These are phyloP conservation scores for Coffea canephora DNA, from an alignment of 257 asterid genomes.

Conservation along the genomic window DNA sequence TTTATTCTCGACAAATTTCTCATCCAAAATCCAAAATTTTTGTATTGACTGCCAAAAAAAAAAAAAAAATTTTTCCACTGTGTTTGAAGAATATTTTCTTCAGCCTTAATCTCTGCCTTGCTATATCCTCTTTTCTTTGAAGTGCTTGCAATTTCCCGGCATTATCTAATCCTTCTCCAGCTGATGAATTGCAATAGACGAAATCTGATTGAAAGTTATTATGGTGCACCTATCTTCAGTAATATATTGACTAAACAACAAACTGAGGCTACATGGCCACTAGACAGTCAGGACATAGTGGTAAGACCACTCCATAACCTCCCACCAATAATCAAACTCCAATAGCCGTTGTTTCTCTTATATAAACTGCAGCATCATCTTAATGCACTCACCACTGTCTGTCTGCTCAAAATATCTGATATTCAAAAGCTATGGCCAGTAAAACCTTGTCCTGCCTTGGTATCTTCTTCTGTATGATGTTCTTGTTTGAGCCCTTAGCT, in stretches of 20 bases:
- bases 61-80: neutral
- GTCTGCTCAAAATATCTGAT: neutral
- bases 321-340: conserved; percentile 31
- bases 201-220: conserved; percentile 27
- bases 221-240: conserved; percentile 19
- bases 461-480: conserved; percentile 18
- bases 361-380: conserved; percentile 40
- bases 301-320: conserved; percentile 44
- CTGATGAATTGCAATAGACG: neutral
- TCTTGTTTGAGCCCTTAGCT: conserved; percentile 13
- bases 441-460: conserved; percentile 11
- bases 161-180: no score
- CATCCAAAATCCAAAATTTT: neutral
- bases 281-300: conserved; percentile 47
- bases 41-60: neutral
- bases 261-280: conserved; percentile 26
- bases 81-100: neutral
- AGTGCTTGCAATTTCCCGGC: neutral
- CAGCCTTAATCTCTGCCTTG: neutral
- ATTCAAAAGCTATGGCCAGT: conserved; percentile 33
- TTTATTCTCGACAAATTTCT: neutral
- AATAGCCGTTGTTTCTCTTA: conserved; percentile 1
- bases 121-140: neutral
- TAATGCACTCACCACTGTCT: conserved; percentile 11
- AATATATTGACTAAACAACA: conserved; percentile 12